These are phyloP conservation scores for Colletotrichum somersetense DNA, from an alignment of 2,329 filamentous ascomycete genomes.

Conservation along the genomic window DNA sequence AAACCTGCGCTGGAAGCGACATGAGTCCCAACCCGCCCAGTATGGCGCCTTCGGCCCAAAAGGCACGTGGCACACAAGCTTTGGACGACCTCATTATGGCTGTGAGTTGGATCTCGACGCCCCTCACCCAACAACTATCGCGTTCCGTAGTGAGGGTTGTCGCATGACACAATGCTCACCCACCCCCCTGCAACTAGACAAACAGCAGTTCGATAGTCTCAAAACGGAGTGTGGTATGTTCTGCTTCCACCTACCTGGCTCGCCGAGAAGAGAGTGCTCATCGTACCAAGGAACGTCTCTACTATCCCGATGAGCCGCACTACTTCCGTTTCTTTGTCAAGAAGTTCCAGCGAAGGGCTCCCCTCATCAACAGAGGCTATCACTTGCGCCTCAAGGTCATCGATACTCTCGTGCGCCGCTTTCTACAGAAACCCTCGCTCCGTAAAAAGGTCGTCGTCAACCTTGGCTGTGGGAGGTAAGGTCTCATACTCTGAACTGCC, in stretches of 20 bases:
- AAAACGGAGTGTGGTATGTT: constrained; percentile 85
- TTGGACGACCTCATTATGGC: constrained; percentile 68
- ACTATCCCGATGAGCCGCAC: constrained; percentile 81
- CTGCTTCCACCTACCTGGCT: background rate
- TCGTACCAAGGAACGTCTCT: constrained; percentile 66
- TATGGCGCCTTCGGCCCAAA: constrained; percentile 22
- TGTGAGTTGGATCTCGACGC: constrained; percentile 53
- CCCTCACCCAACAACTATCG: constrained; percentile 3
- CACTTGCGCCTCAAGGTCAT: constrained; percentile 88
- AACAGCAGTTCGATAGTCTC: constrained; percentile 94
- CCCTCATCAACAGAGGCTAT: constrained; percentile 91
- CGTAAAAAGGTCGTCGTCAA: constrained; percentile 83
- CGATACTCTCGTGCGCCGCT: constrained; percentile 79
- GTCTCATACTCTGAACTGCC: constrained; percentile 42
- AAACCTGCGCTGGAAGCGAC: background rate
- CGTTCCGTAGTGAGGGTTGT: background rate
- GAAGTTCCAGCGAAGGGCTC: constrained; percentile 85
- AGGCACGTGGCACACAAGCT: constrained; percentile 25
- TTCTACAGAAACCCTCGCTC: constrained; percentile 68
- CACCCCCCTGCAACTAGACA: constrained; percentile 65
- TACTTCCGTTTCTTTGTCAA: constrained; percentile 91
- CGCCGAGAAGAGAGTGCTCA: background rate
- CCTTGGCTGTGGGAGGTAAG: constrained; percentile 90
- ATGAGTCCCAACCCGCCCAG: constrained; percentile 1
- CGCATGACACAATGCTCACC: constrained; percentile 28